A percentile compares a stretch with the other conserved stretches of the same genome.
Evolutionary conservation across 108 stramenopile genomes (phyloP).

Genomic region (Discostella pseudostelligera): DNA sequence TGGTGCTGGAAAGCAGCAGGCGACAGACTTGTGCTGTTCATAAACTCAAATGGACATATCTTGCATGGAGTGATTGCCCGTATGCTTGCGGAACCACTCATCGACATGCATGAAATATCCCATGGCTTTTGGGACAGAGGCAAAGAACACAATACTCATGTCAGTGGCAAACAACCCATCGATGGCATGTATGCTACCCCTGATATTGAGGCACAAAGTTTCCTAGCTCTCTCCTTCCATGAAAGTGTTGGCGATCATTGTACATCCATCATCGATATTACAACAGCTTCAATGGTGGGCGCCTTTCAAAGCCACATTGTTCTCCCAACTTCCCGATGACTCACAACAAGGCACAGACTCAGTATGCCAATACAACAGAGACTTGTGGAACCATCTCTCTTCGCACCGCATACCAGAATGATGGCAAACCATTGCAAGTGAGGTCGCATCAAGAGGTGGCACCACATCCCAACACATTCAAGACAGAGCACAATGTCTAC

Average conservation of each 20-base stretch:
- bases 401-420: background rate
- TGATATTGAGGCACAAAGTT: background rate
- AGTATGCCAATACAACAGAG: background rate
- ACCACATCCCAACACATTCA: background rate
- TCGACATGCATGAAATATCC: background rate
- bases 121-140: background rate
- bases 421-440: background rate
- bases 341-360: background rate
- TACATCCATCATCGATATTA: background rate
- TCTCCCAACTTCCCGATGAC: background rate
- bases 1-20: background rate
- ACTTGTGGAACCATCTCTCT: background rate
- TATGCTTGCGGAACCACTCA: background rate
- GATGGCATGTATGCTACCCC: background rate
- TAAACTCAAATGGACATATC: background rate
- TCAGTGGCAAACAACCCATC: background rate
- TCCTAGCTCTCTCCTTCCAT: background rate
- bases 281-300: background rate
- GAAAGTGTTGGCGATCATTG: background rate
- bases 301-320: background rate
- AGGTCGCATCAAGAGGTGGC: too few relatives aligned
- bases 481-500: too few relatives aligned
- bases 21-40: background rate
- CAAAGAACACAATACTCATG: background rate
- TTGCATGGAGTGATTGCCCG: background rate